Percentiles rank a stretch among this genome's conserved stretches.
These are phyloP conservation scores for Blastocladiella emersonii DNA, from an alignment of 371 early-diverging fungal species.

Conservation along the genomic window DNA sequence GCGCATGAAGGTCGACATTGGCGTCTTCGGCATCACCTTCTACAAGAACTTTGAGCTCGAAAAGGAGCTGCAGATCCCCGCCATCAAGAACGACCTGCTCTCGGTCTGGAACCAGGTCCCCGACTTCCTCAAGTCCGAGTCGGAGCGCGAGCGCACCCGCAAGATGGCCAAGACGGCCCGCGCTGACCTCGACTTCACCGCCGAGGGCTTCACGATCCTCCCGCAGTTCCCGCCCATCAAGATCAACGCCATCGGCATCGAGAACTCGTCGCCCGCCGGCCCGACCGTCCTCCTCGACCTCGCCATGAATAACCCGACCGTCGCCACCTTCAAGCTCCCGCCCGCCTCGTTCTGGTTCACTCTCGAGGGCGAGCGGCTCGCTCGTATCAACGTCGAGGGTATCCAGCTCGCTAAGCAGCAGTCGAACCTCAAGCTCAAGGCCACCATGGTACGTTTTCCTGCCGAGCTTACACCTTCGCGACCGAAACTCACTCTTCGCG, in stretches of 20 bases:
- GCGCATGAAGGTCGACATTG: slow-evolving; percentile 9
- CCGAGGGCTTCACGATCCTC: not conserved
- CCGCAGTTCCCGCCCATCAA: slow-evolving; percentile 5
- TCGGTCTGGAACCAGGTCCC: not conserved
- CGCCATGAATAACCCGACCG: not conserved
- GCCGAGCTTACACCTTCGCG: no score
- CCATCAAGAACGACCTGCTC: not conserved
- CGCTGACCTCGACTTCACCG: not conserved
- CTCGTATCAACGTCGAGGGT: not conserved
- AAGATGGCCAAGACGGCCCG: not conserved
- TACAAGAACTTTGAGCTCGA: slow-evolving; percentile 8
- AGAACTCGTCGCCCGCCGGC: not conserved
- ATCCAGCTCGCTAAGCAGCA: not conserved
- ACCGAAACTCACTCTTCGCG: no score
- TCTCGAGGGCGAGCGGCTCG: not conserved
- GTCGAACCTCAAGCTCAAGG: not conserved
- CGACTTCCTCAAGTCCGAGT: not conserved
- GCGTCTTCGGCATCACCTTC: slow-evolving; percentile 10
- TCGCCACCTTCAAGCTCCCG: not conserved
- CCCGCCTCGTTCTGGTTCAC: not conserved
- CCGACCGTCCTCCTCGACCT: not conserved
- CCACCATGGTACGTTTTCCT: not conserved
- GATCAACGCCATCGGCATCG: not conserved
- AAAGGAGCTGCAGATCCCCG: not conserved
- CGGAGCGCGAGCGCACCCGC: not conserved